Base-by-base conservation (phyloP, 345 rosid species). In the Brassica napus region DNA sequence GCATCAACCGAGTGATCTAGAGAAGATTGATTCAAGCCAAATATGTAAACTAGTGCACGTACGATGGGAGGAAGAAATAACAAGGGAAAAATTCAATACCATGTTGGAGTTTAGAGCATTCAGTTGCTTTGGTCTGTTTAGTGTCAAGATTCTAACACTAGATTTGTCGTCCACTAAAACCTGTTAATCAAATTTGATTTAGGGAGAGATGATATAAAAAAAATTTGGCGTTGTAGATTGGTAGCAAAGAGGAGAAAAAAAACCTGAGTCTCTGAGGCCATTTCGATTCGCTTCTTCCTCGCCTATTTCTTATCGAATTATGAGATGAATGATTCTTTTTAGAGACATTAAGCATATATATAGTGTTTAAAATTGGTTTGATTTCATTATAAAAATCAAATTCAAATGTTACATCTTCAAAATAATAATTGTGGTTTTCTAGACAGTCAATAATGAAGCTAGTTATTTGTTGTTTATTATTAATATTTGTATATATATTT, bases 81-180 rank as follows among this genome's bases (percentile, higher is more conserved):
- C 55, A 73, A 39, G 26, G 42, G 6, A 54, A 68, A 35, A 4
- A 8, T 47, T 62, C 2, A 42, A 14, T 78, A 92, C 97, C 98
- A 94, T 94, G 62, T 77, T 57, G 57, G 9, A 76, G 37, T 84
- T 84, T 39, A 88, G 82, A 37, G 94, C 94, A 87, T 94, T 94
- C 69, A 94, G 83, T 44, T 88, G 94, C 84, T 82, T 88, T 31
- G 92, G 86, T 83, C 86, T 83, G 87, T 94, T 94, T 18, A 94
- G 72, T 9, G 81, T 88, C 78, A 94, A 79, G 30, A 72, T 86
- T 81, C 89, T 89, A 11, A 79, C 87, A 73, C 10, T 83, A 6
- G 81, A 64, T 34, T 73, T 87, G 75, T 79, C 87, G 84, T 94
- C 91, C 68, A 89, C 89, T 72, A 92, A 77, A 75, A 94, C 81